A percentile compares a stretch with the other conserved stretches of the same genome.
phyloP scores from a whole-genome alignment of 208 protist genomes.

The Polymyxa betae region DNA sequence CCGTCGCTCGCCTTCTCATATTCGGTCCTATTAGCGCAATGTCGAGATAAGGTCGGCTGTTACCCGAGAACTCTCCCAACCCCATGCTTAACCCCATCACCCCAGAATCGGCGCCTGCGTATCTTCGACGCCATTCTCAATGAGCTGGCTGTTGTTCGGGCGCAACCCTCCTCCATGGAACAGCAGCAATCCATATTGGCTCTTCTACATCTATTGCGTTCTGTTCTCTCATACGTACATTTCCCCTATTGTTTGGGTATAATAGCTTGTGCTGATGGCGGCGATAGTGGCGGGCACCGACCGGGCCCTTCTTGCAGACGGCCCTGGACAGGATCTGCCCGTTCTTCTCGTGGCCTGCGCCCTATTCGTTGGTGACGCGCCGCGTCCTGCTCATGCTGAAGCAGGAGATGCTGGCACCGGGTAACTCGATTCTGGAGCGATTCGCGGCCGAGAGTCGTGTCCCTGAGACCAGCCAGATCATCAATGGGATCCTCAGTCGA shows the following conservation, averaged over 20 bases:
- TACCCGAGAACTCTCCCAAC: not conserved
- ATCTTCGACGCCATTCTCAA: constrained; percentile 1
- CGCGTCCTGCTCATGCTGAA: constrained; percentile 51
- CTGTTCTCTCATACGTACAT: constrained; percentile 3
- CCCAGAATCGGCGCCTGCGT: not conserved
- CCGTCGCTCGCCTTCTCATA: constrained; percentile 5
- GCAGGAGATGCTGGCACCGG: constrained; percentile 52
- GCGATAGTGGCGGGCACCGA: constrained; percentile 28
- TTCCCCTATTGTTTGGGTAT: not conserved
- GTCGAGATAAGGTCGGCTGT: constrained; percentile 24
- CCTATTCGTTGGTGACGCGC: not conserved
- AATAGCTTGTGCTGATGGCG: not conserved
- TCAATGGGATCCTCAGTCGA: not conserved
- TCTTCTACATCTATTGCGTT: constrained; percentile 21
- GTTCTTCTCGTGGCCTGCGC: constrained; percentile 31
- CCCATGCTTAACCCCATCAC: too few species aligned
- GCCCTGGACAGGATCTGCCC: not conserved
- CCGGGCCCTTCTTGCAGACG: constrained; percentile 31
- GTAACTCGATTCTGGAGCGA: constrained; percentile 41
- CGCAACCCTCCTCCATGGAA: constrained; percentile 19
- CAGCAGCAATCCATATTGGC: constrained; percentile 41
- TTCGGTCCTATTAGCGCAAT: not conserved
- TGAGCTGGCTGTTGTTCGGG: not conserved
- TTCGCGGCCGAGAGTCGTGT: constrained; percentile 46
- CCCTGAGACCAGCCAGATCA: constrained; percentile 36